phyloP scores from a whole-genome alignment of 2,329 filamentous ascomycete species.

The Thermoascus crustaceus region DNA sequence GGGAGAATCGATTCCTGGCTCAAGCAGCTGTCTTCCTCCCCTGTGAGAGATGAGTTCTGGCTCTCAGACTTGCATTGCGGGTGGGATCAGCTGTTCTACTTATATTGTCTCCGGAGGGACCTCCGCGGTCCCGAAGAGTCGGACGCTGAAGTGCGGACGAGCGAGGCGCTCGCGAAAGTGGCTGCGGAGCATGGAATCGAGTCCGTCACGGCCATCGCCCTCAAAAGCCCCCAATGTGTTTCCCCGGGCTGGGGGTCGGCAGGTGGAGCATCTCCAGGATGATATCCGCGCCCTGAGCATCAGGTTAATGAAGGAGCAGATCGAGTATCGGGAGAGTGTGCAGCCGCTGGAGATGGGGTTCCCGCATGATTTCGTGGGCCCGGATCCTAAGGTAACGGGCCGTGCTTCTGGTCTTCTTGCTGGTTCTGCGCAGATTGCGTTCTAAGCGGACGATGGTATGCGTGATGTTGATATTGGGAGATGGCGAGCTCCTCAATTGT shows the following conservation, averaged over 20 bases:
- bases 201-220: conserved; percentile 53
- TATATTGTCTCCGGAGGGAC: too few relatives aligned
- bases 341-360: conserved; percentile 59
- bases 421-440: too few relatives aligned
- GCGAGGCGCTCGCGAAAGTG: too few relatives aligned
- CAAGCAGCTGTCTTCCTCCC: too few relatives aligned
- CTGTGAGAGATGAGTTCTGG: too few relatives aligned
- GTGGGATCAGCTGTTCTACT: too few relatives aligned
- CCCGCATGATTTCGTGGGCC: conserved; percentile 51
- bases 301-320: conserved; percentile 52
- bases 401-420: too few relatives aligned
- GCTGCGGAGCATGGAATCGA: conserved; percentile 45
- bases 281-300: conserved; percentile 63
- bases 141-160: too few relatives aligned
- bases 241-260: conserved; percentile 63
- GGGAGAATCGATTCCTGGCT: too few relatives aligned
- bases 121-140: too few relatives aligned
- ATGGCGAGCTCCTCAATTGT: background rate
- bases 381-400: conserved; percentile 18
- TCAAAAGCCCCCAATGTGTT: conserved; percentile 67
- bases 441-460: too few relatives aligned
- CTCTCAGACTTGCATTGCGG: too few relatives aligned
- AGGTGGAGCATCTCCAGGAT: conserved; percentile 58
- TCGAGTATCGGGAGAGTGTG: conserved; percentile 57
- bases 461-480: background rate